Base-by-base conservation (phyloP, 768 basidiomycete species). In the Zangia roseola region DNA sequence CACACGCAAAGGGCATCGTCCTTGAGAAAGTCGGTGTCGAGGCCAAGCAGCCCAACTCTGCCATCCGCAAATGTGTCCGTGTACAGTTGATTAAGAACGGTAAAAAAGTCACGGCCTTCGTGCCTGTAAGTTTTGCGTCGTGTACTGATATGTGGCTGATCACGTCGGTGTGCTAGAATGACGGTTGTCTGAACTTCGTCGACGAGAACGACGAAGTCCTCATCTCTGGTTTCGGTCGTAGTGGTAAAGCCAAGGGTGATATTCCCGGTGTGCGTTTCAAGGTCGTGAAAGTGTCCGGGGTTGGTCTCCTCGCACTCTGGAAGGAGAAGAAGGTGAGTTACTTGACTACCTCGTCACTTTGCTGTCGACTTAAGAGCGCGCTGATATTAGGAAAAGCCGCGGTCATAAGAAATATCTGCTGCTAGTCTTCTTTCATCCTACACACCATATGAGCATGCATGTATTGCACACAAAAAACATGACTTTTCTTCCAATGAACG, bases 191-290 rank as follows among this genome's bases (percentile, higher is more conserved):
- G 57, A 97, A 94, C 83, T 94, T 93, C 70, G 92, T 98, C 62
- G 97, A 97, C 65, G 95, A 98, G 82, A 97, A 97, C 79, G 94
- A 98, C 73, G 94, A 98, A 75, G 97, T 99, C 60, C 88, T 97
- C 59, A 97, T 98, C 72, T 97, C 95, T 57, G 95, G 97, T 75
- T 99, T 99, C 83, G 97, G 97, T 86, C 93, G 97, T 70, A 85
- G 94, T 62, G 97, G 97, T 59, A 98, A 98, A 79, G 95, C 95
- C 55, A 99, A 98, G 83, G 97, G 91, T 86, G 95, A 98, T 89
- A 98, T 99, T 76, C 97, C 97, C 35, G 94, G 97, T 83, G 95
- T 98, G 58, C 92, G 95, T 57, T 98, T 97, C 88, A 98, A 99
- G 78, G 86, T 98, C 61, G 97, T 99, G 64, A 98, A 99, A 79